These are phyloP conservation scores for Talaromyces sp. DNA, from an alignment of 2,329 filamentous ascomycete genomes.

Conservation along the genomic window DNA sequence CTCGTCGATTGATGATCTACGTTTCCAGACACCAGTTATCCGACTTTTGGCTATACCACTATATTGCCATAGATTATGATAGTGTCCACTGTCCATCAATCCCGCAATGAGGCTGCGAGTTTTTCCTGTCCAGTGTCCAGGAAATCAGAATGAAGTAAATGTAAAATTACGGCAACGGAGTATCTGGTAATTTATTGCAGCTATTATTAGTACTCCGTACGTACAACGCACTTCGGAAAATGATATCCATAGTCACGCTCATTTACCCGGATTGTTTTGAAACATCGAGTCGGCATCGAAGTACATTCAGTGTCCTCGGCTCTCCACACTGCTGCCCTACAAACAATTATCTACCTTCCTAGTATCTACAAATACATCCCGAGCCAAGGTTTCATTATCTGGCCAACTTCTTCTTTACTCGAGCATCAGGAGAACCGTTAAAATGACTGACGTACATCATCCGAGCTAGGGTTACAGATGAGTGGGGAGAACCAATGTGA, in stretches of 20 bases:
- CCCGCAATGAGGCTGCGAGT: background rate
- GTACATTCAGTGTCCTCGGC: background rate
- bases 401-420: background rate
- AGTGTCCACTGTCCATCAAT: no score
- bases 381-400: background rate
- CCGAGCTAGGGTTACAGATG: constrained; percentile 1
- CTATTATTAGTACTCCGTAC: background rate
- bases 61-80: background rate
- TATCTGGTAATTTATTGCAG: background rate
- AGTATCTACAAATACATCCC: no score
- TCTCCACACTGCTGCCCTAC: background rate
- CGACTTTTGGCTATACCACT: background rate
- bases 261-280: background rate
- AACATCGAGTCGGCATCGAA: background rate
- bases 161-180: background rate
- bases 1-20: background rate
- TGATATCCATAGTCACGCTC: background rate
- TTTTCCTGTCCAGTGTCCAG: background rate
- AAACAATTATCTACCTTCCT: background rate
- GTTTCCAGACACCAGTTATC: background rate
- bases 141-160: background rate
- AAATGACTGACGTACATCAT: background rate
- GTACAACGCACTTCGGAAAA: background rate
- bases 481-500: background rate
- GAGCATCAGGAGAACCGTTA: background rate